Evolutionary conservation across 768 basidiomycete species (phyloP), one percentile per base, ranked within the genome.

Genomic region (Pisolithus marmoratus): DNA sequence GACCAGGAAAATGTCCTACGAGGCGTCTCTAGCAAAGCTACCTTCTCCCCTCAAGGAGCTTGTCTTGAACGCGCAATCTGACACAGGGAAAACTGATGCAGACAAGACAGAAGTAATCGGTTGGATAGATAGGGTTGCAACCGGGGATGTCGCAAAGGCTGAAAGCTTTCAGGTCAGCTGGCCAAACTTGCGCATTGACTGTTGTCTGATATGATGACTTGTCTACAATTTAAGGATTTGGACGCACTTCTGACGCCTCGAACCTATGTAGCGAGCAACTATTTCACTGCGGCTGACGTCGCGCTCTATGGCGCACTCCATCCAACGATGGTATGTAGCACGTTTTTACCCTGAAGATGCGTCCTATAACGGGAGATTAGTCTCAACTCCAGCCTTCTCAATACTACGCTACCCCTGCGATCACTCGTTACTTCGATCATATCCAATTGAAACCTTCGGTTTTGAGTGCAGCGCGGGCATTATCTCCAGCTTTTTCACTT

Each of bases 401-500:
- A 63, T 87, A 90, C 73, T 85, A 90, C 65, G 71, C 84, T 17
- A 79, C 83, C 50, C 93, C 95, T 5, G 79, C 90, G 20, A 67
- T 98, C 37, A 89, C 89, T 38, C 89, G 96, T 42, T 97, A 95
- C 76, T 95, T 98, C 65, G 88, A 94, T 70, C 92, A 97, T 70
- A 80, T 99, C 53, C 95, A 98, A 72, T 77, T 81, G 43, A 75
- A 74, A 20, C 74, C 84, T 6, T 67, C 78, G 15, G 82, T 96
- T 38, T 76, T 81, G 23, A 72, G 74, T 42, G 77, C 81, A 3
- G 80, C 83, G 6, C 72, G 74, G 41, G 63, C 75, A 1, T 70
- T 79, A 26, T 69, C 76, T 1, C 75, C 80, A 27, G 73, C 78
- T 4, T 85, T 85, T 60, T 68, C 75, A 14, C 54, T 74, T 5